Base-by-base conservation (phyloP, 139 green algal species). In the Mesotaenium endlicherianum region DNA sequence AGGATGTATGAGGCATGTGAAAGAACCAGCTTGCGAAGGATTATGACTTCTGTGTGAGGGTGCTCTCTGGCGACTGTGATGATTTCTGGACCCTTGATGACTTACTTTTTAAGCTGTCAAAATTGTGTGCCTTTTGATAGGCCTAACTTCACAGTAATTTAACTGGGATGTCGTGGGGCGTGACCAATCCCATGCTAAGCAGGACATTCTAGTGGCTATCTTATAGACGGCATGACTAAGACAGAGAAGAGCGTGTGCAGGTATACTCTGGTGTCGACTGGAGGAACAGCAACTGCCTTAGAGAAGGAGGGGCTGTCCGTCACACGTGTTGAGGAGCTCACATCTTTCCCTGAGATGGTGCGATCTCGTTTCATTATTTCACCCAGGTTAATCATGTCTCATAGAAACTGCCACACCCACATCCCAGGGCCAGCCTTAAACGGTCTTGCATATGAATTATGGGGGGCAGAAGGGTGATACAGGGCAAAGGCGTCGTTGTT, bases 281-380 rank as follows among this genome's bases (percentile, higher is more conserved):
- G 96, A 26, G 96, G 96, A 70, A 98, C 91, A 34, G 95, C 95
- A 26, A 90, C 82, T 2, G 91, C 95, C 2, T 94, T 99, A 30
- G 81, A 95, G 79, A 85, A 90, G 20, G 89, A 90, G 6, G 94
- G 93, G 4, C 77, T 98, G n/a, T 79, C 93, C 26, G 94, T 97
- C 2, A 92, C 82, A 42, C 91, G 91, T 1, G 95, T 99, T 17
- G 89, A 97, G 38, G 41, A 83, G 20, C 40, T 91, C 43, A 99
- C 97, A 3, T 92, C 92, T 47, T 99, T 98, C 87, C 97, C 97
- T 49, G 97, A 99, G 83, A 99, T 99, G 97, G 83, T 88, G 36
- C 43, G 83, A 59, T 2, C 60, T 3, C n/a, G n/a, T n/a, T n/a
- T n/a, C n/a, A n/a, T n/a, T n/a, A n/a, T n/a, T n/a, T n/a, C n/a